phyloP scores from a whole-genome alignment of 1,284 basidiomycete genomes.

The Heterobasidion annosum region DNA sequence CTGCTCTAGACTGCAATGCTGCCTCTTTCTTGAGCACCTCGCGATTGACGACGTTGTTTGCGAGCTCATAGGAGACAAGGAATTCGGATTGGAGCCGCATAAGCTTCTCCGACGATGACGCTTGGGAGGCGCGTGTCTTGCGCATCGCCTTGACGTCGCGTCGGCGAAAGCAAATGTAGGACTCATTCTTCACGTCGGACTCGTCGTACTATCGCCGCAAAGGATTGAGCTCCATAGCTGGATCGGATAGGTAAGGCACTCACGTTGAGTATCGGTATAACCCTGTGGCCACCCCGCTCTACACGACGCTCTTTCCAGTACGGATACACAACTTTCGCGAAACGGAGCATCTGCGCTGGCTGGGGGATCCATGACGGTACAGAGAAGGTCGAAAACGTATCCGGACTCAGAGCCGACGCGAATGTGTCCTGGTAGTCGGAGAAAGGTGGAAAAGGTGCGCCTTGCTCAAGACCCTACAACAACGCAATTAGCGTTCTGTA shows the following conservation, averaged over 20 bases:
- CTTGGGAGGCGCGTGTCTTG: slow-evolving; percentile 90
- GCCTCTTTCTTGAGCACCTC: slow-evolving; percentile 70
- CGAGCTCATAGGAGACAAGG: slow-evolving; percentile 62
- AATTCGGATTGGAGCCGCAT: slow-evolving; percentile 76
- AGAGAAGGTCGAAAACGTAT: slow-evolving; percentile 54
- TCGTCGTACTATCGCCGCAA: slow-evolving; percentile 66
- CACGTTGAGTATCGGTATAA: slow-evolving; percentile 78
- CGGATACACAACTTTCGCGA: slow-evolving; percentile 66
- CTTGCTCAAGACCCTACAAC: slow-evolving; percentile 49
- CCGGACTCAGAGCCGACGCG: slow-evolving; percentile 41
- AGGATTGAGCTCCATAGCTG: not conserved
- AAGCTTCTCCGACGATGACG: slow-evolving; percentile 83
- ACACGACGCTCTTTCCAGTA: slow-evolving; percentile 78
- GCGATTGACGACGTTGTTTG: slow-evolving; percentile 59
- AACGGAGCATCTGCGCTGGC: slow-evolving; percentile 44
- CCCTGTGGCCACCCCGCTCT: slow-evolving; percentile 66
- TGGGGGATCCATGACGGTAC: slow-evolving; percentile 56
- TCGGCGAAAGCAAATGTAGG: slow-evolving; percentile 96
- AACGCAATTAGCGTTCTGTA: not conserved
- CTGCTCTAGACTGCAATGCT: slow-evolving; percentile 46
- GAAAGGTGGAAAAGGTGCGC: slow-evolving; percentile 69
- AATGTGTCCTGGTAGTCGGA: slow-evolving; percentile 74
- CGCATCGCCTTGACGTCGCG: slow-evolving; percentile 92
- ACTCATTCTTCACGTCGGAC: slow-evolving; percentile 83
- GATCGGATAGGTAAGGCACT: slow-evolving; percentile 16